phyloP scores from a whole-genome alignment of 2,329 filamentous ascomycete species.

The Ustulina deusta region DNA sequence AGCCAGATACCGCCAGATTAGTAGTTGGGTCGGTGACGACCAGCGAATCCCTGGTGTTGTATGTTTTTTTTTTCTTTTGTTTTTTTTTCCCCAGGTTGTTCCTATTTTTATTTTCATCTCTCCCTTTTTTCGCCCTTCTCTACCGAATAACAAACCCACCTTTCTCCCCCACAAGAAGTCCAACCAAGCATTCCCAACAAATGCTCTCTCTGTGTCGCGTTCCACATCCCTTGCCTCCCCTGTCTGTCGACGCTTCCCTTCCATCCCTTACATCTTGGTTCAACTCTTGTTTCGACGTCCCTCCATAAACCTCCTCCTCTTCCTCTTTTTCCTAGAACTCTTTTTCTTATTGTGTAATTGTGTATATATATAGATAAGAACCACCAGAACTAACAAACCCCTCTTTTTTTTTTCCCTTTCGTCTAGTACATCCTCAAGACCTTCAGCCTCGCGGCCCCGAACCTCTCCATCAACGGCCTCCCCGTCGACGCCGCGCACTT shows the following conservation, averaged over 20 bases:
- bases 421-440: slow-evolving; percentile 73
- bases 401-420: background rate
- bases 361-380: too few species aligned
- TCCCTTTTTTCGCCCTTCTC: slow-evolving; percentile 14
- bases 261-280: background rate
- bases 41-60: slow-evolving; percentile 53
- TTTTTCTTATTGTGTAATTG: too few species aligned
- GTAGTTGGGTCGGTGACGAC: slow-evolving; percentile 53
- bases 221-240: background rate
- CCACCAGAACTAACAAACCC: slow-evolving; percentile 18
- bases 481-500: slow-evolving; percentile 58
- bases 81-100: slow-evolving; percentile 17
- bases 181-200: slow-evolving; percentile 1
- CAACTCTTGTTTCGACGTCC: slow-evolving; percentile 1
- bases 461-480: slow-evolving; percentile 73
- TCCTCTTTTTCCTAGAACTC: background rate
- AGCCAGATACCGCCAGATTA: slow-evolving; percentile 49
- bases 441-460: slow-evolving; percentile 68
- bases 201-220: background rate
- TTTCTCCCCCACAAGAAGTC: background rate
- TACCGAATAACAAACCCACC: background rate
- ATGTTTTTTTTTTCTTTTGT: slow-evolving; percentile 46
- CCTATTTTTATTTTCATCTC: slow-evolving; percentile 11
- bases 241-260: background rate
- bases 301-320: slow-evolving; percentile 7